Percentiles rank a stretch among this genome's conserved stretches.
phyloP scores from a whole-genome alignment of 495 filamentous ascomycete genomes.

The Amorphotheca resinae region DNA sequence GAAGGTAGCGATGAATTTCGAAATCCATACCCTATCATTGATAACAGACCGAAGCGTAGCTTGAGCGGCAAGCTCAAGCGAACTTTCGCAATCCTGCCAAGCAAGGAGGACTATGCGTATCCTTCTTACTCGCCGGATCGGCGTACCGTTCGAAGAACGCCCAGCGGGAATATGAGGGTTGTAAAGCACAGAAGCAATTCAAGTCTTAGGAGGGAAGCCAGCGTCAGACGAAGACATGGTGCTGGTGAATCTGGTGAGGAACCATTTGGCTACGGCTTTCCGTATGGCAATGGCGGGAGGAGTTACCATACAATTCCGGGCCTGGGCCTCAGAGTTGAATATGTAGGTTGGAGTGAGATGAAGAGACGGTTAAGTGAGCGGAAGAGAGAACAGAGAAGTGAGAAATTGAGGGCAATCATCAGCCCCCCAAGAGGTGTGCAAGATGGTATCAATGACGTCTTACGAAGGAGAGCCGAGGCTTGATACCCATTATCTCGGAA shows the following conservation, averaged over 20 bases:
- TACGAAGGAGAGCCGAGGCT: conserved; percentile 15
- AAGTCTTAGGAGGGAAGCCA: conserved; percentile 5
- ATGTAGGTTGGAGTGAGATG: conserved; percentile 32
- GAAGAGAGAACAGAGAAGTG: conserved; percentile 52
- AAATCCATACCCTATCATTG: conserved; percentile 11
- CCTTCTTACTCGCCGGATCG: conserved; percentile 31
- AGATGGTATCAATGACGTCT: conserved; percentile 40
- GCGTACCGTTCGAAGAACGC: conserved; percentile 35
- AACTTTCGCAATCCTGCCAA: conserved; percentile 41
- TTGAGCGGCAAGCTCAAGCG: conserved; percentile 28
- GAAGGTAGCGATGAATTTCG: conserved; percentile 29
- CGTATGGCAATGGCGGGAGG: conserved; percentile 25
- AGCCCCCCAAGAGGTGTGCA: conserved; percentile 35
- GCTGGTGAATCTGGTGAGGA: conserved; percentile 1
- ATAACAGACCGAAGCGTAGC: conserved; percentile 39
- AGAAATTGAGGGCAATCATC: conserved; percentile 61
- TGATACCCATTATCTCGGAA: background rate
- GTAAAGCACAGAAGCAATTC: conserved; percentile 28
- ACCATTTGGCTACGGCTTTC: conserved; percentile 14
- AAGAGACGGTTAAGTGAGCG: conserved; percentile 40
- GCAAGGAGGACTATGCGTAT: conserved; percentile 26
- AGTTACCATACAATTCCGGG: conserved; percentile 30
- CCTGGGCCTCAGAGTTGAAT: conserved; percentile 38
- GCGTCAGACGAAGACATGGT: conserved; percentile 4
- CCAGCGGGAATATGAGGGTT: conserved; percentile 36